phyloP scores from a whole-genome alignment of 176 grass and related monocot species.

The Panicum miliaceum region DNA sequence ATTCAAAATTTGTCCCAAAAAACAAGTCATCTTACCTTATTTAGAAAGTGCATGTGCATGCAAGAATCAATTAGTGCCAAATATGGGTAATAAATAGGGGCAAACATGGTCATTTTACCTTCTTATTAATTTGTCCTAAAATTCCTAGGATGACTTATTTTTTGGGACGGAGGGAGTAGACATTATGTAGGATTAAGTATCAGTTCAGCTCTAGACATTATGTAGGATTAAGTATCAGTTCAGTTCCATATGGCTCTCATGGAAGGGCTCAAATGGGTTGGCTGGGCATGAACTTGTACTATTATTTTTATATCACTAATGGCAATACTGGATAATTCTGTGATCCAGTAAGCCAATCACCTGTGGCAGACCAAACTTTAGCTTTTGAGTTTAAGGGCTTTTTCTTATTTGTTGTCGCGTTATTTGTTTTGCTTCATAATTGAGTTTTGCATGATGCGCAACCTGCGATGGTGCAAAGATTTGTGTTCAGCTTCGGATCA shows the following conservation, averaged over 20 bases:
- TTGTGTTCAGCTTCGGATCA: background rate
- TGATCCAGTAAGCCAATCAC: background rate
- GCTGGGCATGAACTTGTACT: background rate
- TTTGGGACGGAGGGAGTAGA: too few relatives aligned
- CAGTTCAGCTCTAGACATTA: too few relatives aligned
- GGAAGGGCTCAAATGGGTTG: background rate
- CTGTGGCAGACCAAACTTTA: background rate
- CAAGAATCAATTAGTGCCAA: too few relatives aligned
- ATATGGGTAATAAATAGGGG: too few relatives aligned
- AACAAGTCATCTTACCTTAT: too few relatives aligned
- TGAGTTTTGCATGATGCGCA: background rate
- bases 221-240: too few relatives aligned
- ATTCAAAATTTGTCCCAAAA: too few relatives aligned
- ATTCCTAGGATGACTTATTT: too few relatives aligned
- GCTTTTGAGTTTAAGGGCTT: background rate
- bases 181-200: too few relatives aligned
- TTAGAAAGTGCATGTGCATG: too few relatives aligned
- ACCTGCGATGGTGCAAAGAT: background rate
- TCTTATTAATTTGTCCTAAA: too few relatives aligned
- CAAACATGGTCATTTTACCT: too few relatives aligned
- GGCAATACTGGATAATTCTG: background rate
- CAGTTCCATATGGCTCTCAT: background rate
- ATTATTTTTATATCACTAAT: background rate
- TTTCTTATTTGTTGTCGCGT: background rate
- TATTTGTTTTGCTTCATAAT: constrained; percentile 6